Base-by-base conservation (phyloP, 2,329 filamentous ascomycete species). In the Trichoderma semiorbis region DNA sequence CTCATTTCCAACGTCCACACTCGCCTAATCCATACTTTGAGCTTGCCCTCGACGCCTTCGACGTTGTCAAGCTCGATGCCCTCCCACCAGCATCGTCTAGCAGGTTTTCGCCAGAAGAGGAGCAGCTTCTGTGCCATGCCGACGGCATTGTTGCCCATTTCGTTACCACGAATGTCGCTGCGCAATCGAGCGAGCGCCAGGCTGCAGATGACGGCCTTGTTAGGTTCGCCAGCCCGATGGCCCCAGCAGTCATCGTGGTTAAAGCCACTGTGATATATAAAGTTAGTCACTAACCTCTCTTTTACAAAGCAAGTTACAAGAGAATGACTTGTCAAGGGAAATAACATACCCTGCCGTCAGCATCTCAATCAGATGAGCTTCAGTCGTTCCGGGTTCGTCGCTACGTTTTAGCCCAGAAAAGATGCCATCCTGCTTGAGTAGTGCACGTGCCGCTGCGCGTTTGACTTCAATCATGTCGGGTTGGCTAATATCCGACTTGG, bases 1-100 rank as follows among this genome's bases (percentile, higher is more conserved):
- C 93, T 96, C 93, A 99, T 99, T 86, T 99, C 96, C 72, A 99
- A 87, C 72, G 96, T 99, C 96, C 96, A 99, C 72, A 99, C 96
- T 78, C 96, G 89, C 79, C 96, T 88, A 80, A 99, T 98, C 96
- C 96, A 99, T 72, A 99, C 94, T 84, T 99, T 99, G 76, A 99
- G 87, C 80, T 91, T 93, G 67, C 95, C 95, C 66, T 97, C 90
- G 8, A 98, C 92, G 16, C 96, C 96, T 65, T 97, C 94, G 14
- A 99, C 93, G 75, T 93, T 87, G 21, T 96, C 90, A 58, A 99
- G 86, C 81, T 98, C 95, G 47, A 99, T 92, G 28, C 96, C 96
- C 81, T 99, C 96, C 96, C 96, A 99, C 96, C 96, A 99, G 85
- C 96, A 99, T 80, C 96, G 89, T 73, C 96, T 87, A 16, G 96